phyloP scores from a whole-genome alignment of 1,284 basidiomycete species.

The Pyrrhoderma lamaoense region DNA sequence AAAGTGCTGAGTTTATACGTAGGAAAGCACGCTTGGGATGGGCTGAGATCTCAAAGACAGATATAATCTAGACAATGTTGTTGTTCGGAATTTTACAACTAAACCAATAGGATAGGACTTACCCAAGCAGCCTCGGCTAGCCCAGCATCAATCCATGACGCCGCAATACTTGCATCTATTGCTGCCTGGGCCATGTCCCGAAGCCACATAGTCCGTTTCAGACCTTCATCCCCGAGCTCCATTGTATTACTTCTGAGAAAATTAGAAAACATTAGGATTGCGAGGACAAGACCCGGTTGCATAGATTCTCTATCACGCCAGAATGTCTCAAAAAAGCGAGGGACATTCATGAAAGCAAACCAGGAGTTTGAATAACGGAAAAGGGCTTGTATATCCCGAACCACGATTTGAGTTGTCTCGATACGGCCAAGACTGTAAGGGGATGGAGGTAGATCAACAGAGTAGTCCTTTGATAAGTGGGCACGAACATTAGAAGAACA shows the following conservation, averaged over 20 bases:
- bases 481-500: conserved; percentile 4
- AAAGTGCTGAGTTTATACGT: conserved; percentile 49
- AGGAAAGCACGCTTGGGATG: conserved; percentile 51
- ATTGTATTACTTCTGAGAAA: conserved; percentile 64
- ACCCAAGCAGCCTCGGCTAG: conserved; percentile 73
- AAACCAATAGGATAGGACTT: conserved; percentile 21
- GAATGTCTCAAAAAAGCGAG: conserved; percentile 54
- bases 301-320: conserved; percentile 50
- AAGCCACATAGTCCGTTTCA: conserved; percentile 48
- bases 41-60: conserved; percentile 63
- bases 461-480: conserved; percentile 1
- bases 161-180: conserved; percentile 63
- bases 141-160: conserved; percentile 61
- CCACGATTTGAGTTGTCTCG: conserved; percentile 37
- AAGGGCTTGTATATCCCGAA: conserved; percentile 54
- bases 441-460: conserved; percentile 29
- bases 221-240: conserved; percentile 40
- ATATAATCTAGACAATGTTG: conserved; percentile 44
- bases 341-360: conserved; percentile 66
- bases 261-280: conserved; percentile 57
- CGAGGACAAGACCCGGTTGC: conserved; percentile 60
- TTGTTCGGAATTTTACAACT: not conserved
- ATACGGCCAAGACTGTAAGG: conserved; percentile 34
- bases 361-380: conserved; percentile 61
- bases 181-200: conserved; percentile 60